Percentiles rank a stretch among this genome's conserved stretches.
Evolutionary conservation across 1,284 basidiomycete genomes (phyloP).

Genomic region (Fomitopsis betulina): DNA sequence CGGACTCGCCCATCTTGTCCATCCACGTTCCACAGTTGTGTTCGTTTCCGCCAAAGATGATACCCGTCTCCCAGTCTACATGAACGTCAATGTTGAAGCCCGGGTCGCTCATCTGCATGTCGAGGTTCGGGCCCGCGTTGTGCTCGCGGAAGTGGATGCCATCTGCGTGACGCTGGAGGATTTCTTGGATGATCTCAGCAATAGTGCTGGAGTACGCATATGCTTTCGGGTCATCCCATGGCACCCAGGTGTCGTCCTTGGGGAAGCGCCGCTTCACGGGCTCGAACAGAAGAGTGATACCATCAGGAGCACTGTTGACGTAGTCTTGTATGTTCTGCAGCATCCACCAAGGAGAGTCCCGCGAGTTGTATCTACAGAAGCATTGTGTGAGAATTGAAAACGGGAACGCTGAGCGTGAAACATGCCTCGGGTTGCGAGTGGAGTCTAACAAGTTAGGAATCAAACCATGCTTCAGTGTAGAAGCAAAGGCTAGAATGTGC

Average conservation of each 20-base stretch:
- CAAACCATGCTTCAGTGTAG: slow-evolving; percentile 82
- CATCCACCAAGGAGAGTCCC: slow-evolving; percentile 98
- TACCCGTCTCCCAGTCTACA: slow-evolving; percentile 93
- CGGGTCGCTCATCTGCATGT: slow-evolving; percentile 90
- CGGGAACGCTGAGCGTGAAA: slow-evolving; percentile 5
- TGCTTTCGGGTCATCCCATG: slow-evolving; percentile 85
- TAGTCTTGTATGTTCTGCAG: slow-evolving; percentile 98
- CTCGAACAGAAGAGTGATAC: slow-evolving; percentile 77
- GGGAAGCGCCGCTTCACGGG: slow-evolving; percentile 90
- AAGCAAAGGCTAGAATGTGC: slow-evolving; percentile 88
- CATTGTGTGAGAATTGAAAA: neutral
- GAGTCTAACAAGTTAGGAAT: slow-evolving; percentile 94
- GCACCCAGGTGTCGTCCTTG: slow-evolving; percentile 88
- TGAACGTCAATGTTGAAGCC: slow-evolving; percentile 94
- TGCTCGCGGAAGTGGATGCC: slow-evolving; percentile 96
- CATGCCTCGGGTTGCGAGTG: slow-evolving; percentile 73
- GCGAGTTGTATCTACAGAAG: slow-evolving; percentile 73
- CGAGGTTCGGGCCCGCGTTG: slow-evolving; percentile 93
- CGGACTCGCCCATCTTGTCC: slow-evolving; percentile 96
- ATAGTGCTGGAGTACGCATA: slow-evolving; percentile 80
- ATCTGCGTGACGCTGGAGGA: slow-evolving; percentile 88
- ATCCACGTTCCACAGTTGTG: slow-evolving; percentile 92
- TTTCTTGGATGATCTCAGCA: slow-evolving; percentile 94
- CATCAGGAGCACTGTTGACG: slow-evolving; percentile 79
- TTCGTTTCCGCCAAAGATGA: slow-evolving; percentile 86